Conservation (phyloP, 75 land plant species). For the Cryptomeria japonica region DNA sequence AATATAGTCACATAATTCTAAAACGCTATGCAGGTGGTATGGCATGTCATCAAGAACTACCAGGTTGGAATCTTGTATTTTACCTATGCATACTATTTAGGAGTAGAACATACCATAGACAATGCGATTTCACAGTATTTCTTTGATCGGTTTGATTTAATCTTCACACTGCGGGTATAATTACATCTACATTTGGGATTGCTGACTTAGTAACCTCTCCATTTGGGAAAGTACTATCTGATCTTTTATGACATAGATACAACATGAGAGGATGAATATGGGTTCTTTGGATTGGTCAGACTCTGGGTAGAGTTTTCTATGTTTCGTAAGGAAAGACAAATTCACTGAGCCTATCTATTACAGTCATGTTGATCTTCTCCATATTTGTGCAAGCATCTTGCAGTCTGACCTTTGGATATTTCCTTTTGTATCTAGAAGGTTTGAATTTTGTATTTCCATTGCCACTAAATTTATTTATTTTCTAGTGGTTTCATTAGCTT, state of each 20-base stretch:
- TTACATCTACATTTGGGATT: slow-evolving; percentile 30
- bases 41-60: slow-evolving; percentile 63
- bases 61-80: slow-evolving; percentile 70
- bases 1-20: background rate
- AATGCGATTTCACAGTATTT: slow-evolving; percentile 54
- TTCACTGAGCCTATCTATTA: no score
- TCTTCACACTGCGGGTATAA: slow-evolving; percentile 63
- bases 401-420: no score
- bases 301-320: no score
- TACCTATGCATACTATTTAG: slow-evolving; percentile 65
- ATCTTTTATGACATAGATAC: slow-evolving; percentile 18
- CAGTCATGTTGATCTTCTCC: no score
- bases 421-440: no score
- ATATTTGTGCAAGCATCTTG: no score
- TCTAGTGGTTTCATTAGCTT: no score
- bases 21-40: slow-evolving; percentile 40
- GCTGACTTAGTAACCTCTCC: slow-evolving; percentile 42
- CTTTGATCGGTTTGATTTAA: slow-evolving; percentile 64
- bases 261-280: no score
- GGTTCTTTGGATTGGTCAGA: no score
- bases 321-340: no score
- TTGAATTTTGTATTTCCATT: no score
- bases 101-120: slow-evolving; percentile 44
- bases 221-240: slow-evolving; percentile 56
- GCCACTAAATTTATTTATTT: no score